phyloP scores from a whole-genome alignment of 2,329 filamentous ascomycete species.

The Lachnellula subtilissima region DNA sequence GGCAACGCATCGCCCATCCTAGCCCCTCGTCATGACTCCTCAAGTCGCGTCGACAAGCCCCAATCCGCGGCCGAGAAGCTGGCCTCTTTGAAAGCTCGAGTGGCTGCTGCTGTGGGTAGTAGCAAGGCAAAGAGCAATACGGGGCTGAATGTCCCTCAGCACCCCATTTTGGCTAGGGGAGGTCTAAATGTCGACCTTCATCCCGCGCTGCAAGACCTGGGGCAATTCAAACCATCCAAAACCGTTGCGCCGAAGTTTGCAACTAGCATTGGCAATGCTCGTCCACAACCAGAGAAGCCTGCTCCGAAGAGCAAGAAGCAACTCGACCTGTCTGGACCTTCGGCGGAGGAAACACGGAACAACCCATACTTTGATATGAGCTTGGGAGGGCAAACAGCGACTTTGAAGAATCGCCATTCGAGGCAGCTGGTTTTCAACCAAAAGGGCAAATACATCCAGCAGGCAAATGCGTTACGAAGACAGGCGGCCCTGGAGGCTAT shows the following conservation, averaged over 20 bases:
- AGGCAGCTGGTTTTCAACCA: slow-evolving; percentile 85
- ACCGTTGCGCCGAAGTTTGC: slow-evolving; percentile 34
- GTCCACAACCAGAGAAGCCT: slow-evolving; percentile 36
- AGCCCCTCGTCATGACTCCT: slow-evolving; percentile 51
- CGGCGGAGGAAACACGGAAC: slow-evolving; percentile 52
- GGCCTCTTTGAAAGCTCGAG: slow-evolving; percentile 73
- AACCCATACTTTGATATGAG: slow-evolving; percentile 83
- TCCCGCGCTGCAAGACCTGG: slow-evolving; percentile 62
- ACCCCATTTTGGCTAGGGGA: slow-evolving; percentile 36
- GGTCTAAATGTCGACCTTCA: slow-evolving; percentile 40
- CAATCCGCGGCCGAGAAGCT: slow-evolving; percentile 60
- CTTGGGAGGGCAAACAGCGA: slow-evolving; percentile 52
- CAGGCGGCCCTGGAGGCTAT: slow-evolving; percentile 88
- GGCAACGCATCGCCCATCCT: slow-evolving; percentile 45
- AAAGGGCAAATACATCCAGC: slow-evolving; percentile 95
- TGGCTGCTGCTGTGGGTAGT: slow-evolving; percentile 66
- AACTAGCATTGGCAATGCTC: slow-evolving; percentile 36
- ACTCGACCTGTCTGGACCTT: slow-evolving; percentile 53
- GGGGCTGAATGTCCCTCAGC: slow-evolving; percentile 39
- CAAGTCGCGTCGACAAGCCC: slow-evolving; percentile 50
- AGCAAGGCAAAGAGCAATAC: slow-evolving; percentile 38
- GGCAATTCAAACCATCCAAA: slow-evolving; percentile 41
- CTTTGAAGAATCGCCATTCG: slow-evolving; percentile 60
- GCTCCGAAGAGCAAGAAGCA: slow-evolving; percentile 43
- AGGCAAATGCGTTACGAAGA: slow-evolving; percentile 81